A percentile compares a stretch with the other conserved stretches of the same genome.
phyloP scores from a whole-genome alignment of 257 asterid species.

The Thymus quinquecostatus region DNA sequence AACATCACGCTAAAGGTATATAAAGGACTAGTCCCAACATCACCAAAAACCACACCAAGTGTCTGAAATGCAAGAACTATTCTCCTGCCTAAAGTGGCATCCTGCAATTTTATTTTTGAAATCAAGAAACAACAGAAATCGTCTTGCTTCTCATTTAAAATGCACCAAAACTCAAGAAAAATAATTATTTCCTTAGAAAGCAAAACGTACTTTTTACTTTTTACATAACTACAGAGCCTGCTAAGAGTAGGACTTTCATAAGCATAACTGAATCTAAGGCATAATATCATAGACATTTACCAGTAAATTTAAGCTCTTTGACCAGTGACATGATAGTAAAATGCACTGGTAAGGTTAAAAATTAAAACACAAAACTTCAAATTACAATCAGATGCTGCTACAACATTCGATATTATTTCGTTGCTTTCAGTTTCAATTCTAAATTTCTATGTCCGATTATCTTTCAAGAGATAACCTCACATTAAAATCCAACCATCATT shows the following conservation, averaged over 20 bases:
- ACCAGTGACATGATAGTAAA: neutral
- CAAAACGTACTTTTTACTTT: conserved; percentile 11
- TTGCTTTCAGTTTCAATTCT: neutral
- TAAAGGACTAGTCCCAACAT: conserved; percentile 97
- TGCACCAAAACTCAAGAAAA: conserved; percentile 8
- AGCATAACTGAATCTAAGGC: conserved; percentile 17
- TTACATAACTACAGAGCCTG: neutral
- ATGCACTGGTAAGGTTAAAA: conserved; percentile 7
- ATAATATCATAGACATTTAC: conserved; percentile 4
- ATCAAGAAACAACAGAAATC: conserved; percentile 38
- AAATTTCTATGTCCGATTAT: conserved; percentile 1
- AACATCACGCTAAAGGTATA: conserved; percentile 99
- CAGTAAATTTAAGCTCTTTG: conserved; percentile 7
- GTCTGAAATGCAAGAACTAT: conserved; percentile 79
- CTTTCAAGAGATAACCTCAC: conserved; percentile 16
- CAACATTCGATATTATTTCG: conserved; percentile 7
- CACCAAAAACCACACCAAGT: conserved; percentile 94
- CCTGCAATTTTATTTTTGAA: conserved; percentile 58
- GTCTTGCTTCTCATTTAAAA: conserved; percentile 15
- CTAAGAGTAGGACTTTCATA: conserved; percentile 14
- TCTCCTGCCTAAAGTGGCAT: conserved; percentile 73
- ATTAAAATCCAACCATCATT: neutral
- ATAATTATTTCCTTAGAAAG: neutral
- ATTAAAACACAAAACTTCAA: conserved; percentile 6
- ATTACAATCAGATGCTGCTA: conserved; percentile 17